Evolutionary conservation across 2,329 filamentous ascomycete species (phyloP).

Genomic region (Claviceps capensis): DNA sequence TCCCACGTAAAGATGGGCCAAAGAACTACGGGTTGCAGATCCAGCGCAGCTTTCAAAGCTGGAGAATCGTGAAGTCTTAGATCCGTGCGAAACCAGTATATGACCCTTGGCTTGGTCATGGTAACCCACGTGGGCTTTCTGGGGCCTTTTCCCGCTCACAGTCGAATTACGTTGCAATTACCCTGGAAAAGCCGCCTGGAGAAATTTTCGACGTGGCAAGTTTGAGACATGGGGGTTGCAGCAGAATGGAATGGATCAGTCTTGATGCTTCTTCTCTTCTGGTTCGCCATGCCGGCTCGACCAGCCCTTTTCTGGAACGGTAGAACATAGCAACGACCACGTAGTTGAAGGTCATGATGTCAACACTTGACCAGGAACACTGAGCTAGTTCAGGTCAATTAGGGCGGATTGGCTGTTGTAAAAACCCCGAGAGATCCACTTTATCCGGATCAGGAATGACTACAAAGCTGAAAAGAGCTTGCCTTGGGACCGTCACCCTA

Average conservation of each 20-base stretch:
- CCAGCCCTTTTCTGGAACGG: neutral
- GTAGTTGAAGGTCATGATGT: conserved; percentile 5
- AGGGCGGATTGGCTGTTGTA: neutral
- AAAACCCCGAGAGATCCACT: conserved; percentile 1
- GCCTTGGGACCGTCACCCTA: neutral
- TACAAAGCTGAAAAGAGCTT: neutral
- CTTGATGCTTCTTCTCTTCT: neutral
- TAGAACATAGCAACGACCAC: neutral
- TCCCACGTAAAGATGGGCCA: conserved; percentile 75
- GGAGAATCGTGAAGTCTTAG: conserved; percentile 66
- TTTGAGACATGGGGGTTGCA: neutral
- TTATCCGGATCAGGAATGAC: neutral
- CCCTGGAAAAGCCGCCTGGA: too few relatives aligned
- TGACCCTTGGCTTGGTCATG: conserved; percentile 33
- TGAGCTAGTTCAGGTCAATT: neutral
- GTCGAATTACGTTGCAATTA: neutral
- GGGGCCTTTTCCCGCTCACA: neutral
- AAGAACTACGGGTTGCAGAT: conserved; percentile 51
- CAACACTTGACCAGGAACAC: neutral
- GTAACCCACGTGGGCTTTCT: neutral
- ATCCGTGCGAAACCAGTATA: conserved; percentile 72
- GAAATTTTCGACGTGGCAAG: neutral
- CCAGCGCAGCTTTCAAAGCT: conserved; percentile 56
- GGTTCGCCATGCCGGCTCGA: neutral
- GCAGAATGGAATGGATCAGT: neutral